Conservation (phyloP, 331 rosid genomes). For the Pyracantha coccinea region DNA sequence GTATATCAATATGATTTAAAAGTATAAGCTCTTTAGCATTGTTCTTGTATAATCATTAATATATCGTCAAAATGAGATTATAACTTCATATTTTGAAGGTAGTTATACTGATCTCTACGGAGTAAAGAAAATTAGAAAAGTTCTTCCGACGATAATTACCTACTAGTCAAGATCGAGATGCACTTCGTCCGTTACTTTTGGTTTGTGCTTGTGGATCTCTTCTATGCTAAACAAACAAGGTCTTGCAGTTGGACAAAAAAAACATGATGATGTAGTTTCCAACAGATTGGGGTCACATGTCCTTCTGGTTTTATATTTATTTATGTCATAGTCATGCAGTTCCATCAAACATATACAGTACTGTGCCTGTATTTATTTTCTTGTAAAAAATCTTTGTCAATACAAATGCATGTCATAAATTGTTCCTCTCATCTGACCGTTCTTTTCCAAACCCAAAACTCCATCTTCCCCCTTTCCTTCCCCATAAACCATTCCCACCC, state of each 20-base stretch:
- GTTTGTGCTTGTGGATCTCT: constrained; percentile 26
- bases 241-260: background rate
- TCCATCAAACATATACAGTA: background rate
- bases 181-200: constrained; percentile 11
- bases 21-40: no score
- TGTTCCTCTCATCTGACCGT: no score
- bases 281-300: constrained; percentile 47
- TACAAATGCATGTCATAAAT: no score
- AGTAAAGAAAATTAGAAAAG: background rate
- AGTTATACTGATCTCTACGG: no score
- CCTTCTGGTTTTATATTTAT: background rate
- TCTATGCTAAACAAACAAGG: constrained; percentile 25
- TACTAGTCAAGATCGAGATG: constrained; percentile 28
- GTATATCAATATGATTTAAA: no score
- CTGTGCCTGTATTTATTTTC: no score
- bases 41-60: background rate
- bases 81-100: background rate
- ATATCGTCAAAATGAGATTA: background rate
- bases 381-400: no score
- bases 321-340: constrained; percentile 18
- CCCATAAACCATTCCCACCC: no score
- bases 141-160: background rate
- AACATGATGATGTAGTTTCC: constrained; percentile 32
- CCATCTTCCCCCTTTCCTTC: no score
- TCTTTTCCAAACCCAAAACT: no score